phyloP scores from a whole-genome alignment of 768 basidiomycete genomes.

The Pleurotus ostreatus region DNA sequence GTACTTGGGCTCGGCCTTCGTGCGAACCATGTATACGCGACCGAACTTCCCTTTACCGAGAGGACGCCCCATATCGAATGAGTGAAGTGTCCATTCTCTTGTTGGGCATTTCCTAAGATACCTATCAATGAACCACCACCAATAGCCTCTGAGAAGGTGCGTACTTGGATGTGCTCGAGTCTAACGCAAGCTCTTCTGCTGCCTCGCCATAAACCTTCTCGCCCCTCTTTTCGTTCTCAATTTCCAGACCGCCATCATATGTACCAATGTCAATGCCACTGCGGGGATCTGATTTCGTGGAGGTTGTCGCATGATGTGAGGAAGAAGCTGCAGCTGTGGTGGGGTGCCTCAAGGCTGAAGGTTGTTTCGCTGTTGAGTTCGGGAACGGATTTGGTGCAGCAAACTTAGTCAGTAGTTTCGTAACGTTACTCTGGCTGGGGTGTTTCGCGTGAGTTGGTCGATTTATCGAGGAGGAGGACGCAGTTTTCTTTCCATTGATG shows the following conservation, averaged over 20 bases:
- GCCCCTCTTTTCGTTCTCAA: conserved; percentile 80
- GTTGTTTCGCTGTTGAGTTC: conserved; percentile 21
- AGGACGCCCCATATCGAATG: conserved; percentile 93
- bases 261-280: conserved; percentile 70
- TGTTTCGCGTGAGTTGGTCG: conserved; percentile 45
- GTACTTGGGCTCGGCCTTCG: conserved; percentile 82
- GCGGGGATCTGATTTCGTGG: conserved; percentile 23
- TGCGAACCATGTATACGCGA: conserved; percentile 97
- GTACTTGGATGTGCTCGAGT: conserved; percentile 72
- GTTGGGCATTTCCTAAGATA: conserved; percentile 59
- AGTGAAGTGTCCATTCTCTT: conserved; percentile 77
- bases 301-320: conserved; percentile 12
- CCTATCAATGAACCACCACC: background rate
- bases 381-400: conserved; percentile 58
- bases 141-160: conserved; percentile 16
- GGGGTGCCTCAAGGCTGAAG: conserved; percentile 42
- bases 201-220: conserved; percentile 72
- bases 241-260: conserved; percentile 97
- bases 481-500: conserved; percentile 48
- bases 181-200: conserved; percentile 77
- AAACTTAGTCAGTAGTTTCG: conserved; percentile 73
- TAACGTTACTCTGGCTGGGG: conserved; percentile 54
- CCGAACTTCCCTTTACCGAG: conserved; percentile 99
- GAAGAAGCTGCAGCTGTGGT: conserved; percentile 16
- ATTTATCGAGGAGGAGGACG: conserved; percentile 23